Base-by-base conservation (phyloP, 345 rosid species). In the Triadica sebifera region DNA sequence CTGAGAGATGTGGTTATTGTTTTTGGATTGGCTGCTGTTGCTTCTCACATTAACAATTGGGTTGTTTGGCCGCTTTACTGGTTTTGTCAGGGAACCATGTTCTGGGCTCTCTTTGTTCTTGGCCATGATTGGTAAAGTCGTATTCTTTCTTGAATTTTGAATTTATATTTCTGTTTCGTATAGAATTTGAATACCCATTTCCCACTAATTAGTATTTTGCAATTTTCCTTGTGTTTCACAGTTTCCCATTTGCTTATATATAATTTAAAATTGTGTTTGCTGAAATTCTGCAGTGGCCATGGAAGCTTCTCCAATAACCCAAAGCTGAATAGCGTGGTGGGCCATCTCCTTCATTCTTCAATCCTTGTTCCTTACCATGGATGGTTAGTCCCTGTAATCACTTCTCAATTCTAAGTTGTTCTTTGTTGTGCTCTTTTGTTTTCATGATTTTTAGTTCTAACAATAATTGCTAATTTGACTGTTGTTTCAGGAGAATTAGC, bases 51-150 rank as follows among this genome's bases (percentile, higher is more conserved):
- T 67, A 88, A 92, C 76, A 84, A 75, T 51, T 92, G 94, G 97
- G 55, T 81, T 45, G 88, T 86, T 80, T 94, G 98, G 98, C 98
- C 97, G 39, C 89, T 94, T 53, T 94, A 92, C 70, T 94, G 98
- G 98, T 39, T 81, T 17, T 91, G 87, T 75, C 98, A 94, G 74
- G 98, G 97, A 55, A 94, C 98, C 49, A 94, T 94, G 97, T 94
- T 91, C 63, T 94, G 98, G 98, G 98, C 94, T 73, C 86, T 94
- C 71, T 94, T 94, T 79, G 98, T 94, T 81, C 97, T 94, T 39
- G 97, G 97, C 10, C 98, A 94, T 84, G 98, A 94, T 76, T 91
- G 98, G 98, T 93, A 83, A 57, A 25, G 4, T 43, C 16, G 5
- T 12, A 4, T 41, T 37, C 37, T 69, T 43, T 51, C 37, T 72